These are phyloP conservation scores for Anacardium occidentale DNA, from an alignment of 345 rosid species.

Conservation along the genomic window DNA sequence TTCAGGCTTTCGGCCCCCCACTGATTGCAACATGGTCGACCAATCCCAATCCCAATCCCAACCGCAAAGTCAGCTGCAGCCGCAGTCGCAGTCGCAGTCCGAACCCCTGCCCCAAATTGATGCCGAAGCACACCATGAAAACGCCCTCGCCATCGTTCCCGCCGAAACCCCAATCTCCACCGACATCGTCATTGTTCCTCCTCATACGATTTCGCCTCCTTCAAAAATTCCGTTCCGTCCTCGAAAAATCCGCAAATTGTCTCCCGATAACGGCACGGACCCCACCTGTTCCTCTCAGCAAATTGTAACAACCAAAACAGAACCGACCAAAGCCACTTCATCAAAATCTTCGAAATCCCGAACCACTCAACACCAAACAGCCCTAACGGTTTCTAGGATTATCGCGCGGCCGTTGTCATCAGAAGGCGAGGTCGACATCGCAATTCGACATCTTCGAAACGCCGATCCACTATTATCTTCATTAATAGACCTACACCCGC, in stretches of 20 bases:
- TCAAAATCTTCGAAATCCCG: slow-evolving; percentile 32
- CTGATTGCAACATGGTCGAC: slow-evolving; percentile 64
- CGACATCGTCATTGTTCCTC: slow-evolving; percentile 35
- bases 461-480: slow-evolving; percentile 70
- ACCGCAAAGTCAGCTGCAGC: slow-evolving; percentile 27
- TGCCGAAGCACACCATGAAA: slow-evolving; percentile 25
- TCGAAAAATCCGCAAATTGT: slow-evolving; percentile 73
- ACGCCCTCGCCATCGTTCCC: slow-evolving; percentile 26
- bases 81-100: slow-evolving; percentile 29
- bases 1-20: too few species aligned
- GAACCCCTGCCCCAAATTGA: slow-evolving; percentile 32
- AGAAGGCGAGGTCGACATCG: slow-evolving; percentile 79
- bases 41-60: slow-evolving; percentile 38
- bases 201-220: slow-evolving; percentile 47
- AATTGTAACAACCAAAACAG: slow-evolving; percentile 24
- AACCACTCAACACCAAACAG: slow-evolving; percentile 36
- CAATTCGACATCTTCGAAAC: slow-evolving; percentile 70
- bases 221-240: slow-evolving; percentile 94
- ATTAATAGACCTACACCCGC: slow-evolving; percentile 62
- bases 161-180: slow-evolving; percentile 26
- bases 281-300: slow-evolving; percentile 21
- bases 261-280: slow-evolving; percentile 41
- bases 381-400: slow-evolving; percentile 43
- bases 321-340: slow-evolving; percentile 28
- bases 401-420: slow-evolving; percentile 71